Percentiles rank a stretch among this genome's conserved stretches.
phyloP scores from a whole-genome alignment of 2,329 filamentous ascomycete genomes.

The Aspergillus sergii region DNA sequence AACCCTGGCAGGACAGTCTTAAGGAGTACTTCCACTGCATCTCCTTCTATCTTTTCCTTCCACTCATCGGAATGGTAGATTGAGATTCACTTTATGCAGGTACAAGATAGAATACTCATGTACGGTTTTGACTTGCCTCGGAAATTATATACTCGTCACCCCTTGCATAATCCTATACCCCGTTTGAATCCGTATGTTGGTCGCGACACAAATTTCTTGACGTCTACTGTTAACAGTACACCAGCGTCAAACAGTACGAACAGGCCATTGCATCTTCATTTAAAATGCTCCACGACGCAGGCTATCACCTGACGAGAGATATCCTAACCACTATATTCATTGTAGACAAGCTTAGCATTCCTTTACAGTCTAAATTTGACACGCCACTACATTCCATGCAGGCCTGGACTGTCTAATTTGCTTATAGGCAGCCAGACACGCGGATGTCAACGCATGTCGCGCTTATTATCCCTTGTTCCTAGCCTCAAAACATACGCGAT shows the following conservation, averaged over 20 bases:
- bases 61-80: too few species aligned
- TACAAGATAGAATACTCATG: background rate
- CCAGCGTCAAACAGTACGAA: background rate
- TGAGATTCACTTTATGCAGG: background rate
- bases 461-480: background rate
- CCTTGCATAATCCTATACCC: background rate
- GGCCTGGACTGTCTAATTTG: background rate
- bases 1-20: background rate
- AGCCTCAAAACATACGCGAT: background rate
- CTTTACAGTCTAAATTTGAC: background rate
- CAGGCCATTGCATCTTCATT: background rate
- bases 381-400: background rate
- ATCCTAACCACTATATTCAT: background rate
- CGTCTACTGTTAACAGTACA: background rate
- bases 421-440: background rate
- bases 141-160: background rate
- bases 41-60: background rate
- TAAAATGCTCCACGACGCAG: background rate
- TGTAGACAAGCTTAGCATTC: background rate
- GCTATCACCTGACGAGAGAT: background rate
- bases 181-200: background rate
- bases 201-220: background rate
- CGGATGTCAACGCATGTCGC: background rate
- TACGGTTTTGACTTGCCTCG: background rate
- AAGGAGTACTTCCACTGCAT: background rate